phyloP scores from a whole-genome alignment of 257 asterid genomes.

The Anisodus tanguticus region DNA sequence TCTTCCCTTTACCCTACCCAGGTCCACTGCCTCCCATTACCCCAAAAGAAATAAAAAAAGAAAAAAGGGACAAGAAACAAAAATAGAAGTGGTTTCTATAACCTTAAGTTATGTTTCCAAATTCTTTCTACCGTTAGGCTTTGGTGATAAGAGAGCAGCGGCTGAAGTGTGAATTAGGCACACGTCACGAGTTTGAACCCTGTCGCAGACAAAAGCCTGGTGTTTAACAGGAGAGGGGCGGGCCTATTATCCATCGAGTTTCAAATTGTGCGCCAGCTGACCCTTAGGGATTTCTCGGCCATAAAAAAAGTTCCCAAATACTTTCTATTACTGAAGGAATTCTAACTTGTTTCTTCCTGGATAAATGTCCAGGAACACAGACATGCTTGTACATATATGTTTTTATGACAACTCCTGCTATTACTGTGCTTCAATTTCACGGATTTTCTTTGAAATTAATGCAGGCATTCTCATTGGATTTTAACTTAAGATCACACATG shows the following conservation, averaged over 20 bases:
- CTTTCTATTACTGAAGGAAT: constrained; percentile 15
- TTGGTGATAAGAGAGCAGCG: not conserved
- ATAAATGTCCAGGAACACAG: not conserved
- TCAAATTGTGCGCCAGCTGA: not conserved
- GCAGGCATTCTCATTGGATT: constrained; percentile 98
- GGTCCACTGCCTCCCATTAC: no score
- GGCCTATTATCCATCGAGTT: not conserved
- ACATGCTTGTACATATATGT: not conserved
- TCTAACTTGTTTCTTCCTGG: not conserved
- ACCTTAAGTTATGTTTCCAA: not conserved
- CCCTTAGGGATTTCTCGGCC: not conserved
- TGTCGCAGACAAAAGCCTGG: not conserved
- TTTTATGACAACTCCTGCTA: not conserved
- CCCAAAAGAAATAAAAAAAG: not conserved
- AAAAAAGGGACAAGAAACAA: not conserved
- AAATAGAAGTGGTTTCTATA: not conserved
- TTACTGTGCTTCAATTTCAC: constrained; percentile 20
- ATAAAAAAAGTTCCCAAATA: constrained; percentile 4
- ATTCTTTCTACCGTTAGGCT: not conserved
- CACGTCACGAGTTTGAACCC: not conserved
- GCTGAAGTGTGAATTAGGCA: not conserved
- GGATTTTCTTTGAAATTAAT: not conserved
- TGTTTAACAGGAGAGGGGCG: not conserved
- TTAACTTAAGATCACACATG: constrained; percentile 97
- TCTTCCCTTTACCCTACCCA: no score